Evolutionary conservation across 2,329 filamentous ascomycete genomes (phyloP).

Genomic region (Colletotrichum lindemuthianum): DNA sequence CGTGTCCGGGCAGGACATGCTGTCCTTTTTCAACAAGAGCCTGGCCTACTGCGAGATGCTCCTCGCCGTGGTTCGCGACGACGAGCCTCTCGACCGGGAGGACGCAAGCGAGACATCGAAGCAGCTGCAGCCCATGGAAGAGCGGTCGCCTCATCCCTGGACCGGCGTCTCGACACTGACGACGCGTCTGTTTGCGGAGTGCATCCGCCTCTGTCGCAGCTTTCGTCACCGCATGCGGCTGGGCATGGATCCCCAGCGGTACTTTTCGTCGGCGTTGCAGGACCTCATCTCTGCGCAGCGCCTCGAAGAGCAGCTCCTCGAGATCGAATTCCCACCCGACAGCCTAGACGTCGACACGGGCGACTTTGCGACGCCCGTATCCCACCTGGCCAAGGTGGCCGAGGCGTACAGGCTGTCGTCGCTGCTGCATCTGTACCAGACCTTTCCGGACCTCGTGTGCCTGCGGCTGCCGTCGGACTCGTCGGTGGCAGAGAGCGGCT

Average conservation of each 20-base stretch:
- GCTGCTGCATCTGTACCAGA: slow-evolving; percentile 52
- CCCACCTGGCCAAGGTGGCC: slow-evolving; percentile 47
- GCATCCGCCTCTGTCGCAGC: slow-evolving; percentile 48
- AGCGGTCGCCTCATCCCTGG: slow-evolving; percentile 47
- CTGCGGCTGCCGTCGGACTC: slow-evolving; percentile 41
- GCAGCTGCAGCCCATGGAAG: slow-evolving; percentile 8
- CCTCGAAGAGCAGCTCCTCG: slow-evolving; percentile 47
- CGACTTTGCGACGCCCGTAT: slow-evolving; percentile 41
- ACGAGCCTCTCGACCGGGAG: slow-evolving; percentile 35
- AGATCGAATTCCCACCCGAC: slow-evolving; percentile 41
- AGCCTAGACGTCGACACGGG: slow-evolving; percentile 41
- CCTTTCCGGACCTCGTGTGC: slow-evolving; percentile 47
- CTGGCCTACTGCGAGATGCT: slow-evolving; percentile 53
- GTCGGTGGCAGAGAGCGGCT: slow-evolving; percentile 26
- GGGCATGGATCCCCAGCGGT: slow-evolving; percentile 38
- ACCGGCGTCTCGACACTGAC: slow-evolving; percentile 49
- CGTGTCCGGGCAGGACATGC: slow-evolving; percentile 40
- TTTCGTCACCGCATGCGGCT: slow-evolving; percentile 43
- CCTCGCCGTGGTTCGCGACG: slow-evolving; percentile 49
- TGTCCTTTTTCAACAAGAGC: slow-evolving; percentile 52
- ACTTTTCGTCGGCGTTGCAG: slow-evolving; percentile 41
- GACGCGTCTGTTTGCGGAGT: slow-evolving; percentile 47
- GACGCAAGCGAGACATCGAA: background rate
- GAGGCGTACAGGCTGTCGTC: slow-evolving; percentile 51
- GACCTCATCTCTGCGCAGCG: slow-evolving; percentile 47